A percentile compares a stretch with the other conserved stretches of the same genome.
Conservation (phyloP, 2,329 filamentous ascomycete genomes). For the Ampelomyces quisqualis region DNA sequence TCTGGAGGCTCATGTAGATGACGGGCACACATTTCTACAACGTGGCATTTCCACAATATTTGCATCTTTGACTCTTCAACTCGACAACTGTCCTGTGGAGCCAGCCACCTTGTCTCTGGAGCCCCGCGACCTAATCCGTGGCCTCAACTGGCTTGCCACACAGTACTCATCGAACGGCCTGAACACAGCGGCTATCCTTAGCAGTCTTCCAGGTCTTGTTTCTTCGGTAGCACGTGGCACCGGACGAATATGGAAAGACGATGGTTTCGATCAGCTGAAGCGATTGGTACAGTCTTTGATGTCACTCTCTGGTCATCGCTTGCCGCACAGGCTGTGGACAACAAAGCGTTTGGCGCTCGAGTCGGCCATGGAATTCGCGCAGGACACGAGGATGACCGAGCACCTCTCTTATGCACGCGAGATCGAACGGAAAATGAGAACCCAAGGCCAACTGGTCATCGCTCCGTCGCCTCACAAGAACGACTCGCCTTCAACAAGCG, state of each 20-base stretch:
- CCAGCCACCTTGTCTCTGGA: slow-evolving; percentile 8
- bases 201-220: slow-evolving; percentile 32
- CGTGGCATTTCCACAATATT: slow-evolving; percentile 32
- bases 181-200: slow-evolving; percentile 23
- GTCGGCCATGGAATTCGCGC: slow-evolving; percentile 41
- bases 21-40: slow-evolving; percentile 33
- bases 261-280: slow-evolving; percentile 40
- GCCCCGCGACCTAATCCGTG: slow-evolving; percentile 10
- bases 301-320: slow-evolving; percentile 18
- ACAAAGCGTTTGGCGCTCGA: slow-evolving; percentile 42
- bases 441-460: slow-evolving; percentile 28
- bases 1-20: slow-evolving; percentile 24
- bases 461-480: slow-evolving; percentile 32
- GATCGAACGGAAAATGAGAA: slow-evolving; percentile 37
- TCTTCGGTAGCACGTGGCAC: slow-evolving; percentile 38
- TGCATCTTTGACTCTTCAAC: slow-evolving; percentile 27
- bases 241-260: slow-evolving; percentile 38
- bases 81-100: slow-evolving; percentile 15
- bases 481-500: slow-evolving; percentile 26
- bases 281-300: slow-evolving; percentile 33
- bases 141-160: slow-evolving; percentile 23
- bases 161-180: slow-evolving; percentile 28
- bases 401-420: slow-evolving; percentile 33
- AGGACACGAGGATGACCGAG: slow-evolving; percentile 26
- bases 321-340: slow-evolving; percentile 39